Evolutionary conservation across 306 rosid genomes (phyloP), one percentile per base, ranked within the genome.

Genomic region (Gillenia trifoliata): DNA sequence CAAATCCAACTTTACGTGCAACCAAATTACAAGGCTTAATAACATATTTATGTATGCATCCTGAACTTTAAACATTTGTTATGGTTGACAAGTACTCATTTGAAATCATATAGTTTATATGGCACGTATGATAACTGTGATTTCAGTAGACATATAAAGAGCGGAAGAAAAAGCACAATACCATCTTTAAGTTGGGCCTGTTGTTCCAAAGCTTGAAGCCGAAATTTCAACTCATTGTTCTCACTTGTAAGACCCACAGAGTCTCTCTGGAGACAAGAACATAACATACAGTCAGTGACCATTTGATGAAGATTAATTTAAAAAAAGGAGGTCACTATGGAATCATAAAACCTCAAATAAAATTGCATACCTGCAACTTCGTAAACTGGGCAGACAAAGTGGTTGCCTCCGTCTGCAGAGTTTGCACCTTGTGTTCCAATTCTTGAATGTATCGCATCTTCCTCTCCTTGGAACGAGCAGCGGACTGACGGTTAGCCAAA

Each of bases 391-490:
- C 82, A 79, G 96, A 92, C 83, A 92, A 76, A 56, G 89, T 84
- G 64, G 93, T 88, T 64, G 96, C 92, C 83, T 92, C 96, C 55
- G 97, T 82, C 90, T 88, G 96, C 81, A 92, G 90, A 67, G 93
- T 92, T 83, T 90, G 97, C 76, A 90, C 96, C 85, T 88, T 92
- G 67, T 88, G 97, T 85, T 92, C 97, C 79, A 92, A 79, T 82
- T 92, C 97, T 70, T 84, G 75, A 74, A 90, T 92, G 85, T 92
- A 90, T 6, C 85, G 88, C 75, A 74, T 81, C 79, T 87, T 88
- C 54, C 96, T 78, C 75, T 92, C 97, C 84, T 92, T 92, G 28
- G 97, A 92, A 40, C 97, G 97, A 62, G 97, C 97, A 75, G 97
- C 97, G 33, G 97, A 92, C 74, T 84, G 90, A 41, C 96, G 93